Conservation (phyloP, 345 rosid species). For the Hypericum perforatum region DNA sequence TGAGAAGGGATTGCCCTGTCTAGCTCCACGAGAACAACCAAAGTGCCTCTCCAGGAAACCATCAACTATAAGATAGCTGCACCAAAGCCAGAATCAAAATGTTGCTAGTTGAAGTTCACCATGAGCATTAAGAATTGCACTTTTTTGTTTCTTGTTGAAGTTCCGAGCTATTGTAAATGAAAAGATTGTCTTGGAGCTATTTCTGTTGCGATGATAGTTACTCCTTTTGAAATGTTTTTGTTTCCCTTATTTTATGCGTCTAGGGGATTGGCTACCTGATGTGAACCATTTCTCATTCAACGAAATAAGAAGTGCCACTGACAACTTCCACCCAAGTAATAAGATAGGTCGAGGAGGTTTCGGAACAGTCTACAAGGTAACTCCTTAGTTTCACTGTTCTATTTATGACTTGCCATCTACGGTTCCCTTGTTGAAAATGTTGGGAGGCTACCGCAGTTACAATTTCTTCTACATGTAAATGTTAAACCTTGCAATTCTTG, state of each 20-base stretch:
- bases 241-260: neutral
- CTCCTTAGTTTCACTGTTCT: neutral
- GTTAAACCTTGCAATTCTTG: no score
- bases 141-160: neutral
- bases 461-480: no score
- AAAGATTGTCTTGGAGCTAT: no score
- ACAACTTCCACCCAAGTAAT: conserved; percentile 30
- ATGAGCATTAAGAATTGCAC: no score
- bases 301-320: conserved; percentile 38
- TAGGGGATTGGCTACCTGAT: conserved; percentile 28
- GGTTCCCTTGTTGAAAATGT: no score
- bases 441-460: no score
- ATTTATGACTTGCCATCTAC: neutral
- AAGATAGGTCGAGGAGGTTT: conserved; percentile 60
- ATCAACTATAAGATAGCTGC: no score
- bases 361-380: conserved; percentile 57
- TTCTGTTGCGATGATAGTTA: neutral
- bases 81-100: no score
- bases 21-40: no score
- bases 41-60: no score
- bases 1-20: no score
- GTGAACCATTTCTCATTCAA: conserved; percentile 31
- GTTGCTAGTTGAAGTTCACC: no score
- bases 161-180: neutral
- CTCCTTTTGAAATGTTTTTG: conserved; percentile 1